Evolutionary conservation across 2,329 filamentous ascomycete species (phyloP).

Genomic region (Cytospora piceae): DNA sequence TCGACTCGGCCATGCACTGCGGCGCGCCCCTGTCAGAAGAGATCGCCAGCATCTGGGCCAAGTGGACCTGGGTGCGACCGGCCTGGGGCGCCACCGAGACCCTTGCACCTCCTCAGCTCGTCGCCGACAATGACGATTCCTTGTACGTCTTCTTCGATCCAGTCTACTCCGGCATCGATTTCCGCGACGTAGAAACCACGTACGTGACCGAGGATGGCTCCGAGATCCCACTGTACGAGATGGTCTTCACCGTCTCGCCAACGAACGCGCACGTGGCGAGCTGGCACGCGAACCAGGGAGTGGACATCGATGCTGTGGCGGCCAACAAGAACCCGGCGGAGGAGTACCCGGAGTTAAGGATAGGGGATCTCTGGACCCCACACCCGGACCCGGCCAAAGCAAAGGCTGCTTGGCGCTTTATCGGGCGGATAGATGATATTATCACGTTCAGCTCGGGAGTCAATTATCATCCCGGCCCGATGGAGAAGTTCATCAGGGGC

Average conservation of each 20-base stretch:
- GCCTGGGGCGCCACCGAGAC: slow-evolving; percentile 31
- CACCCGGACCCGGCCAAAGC: slow-evolving; percentile 33
- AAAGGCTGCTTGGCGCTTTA: slow-evolving; percentile 30
- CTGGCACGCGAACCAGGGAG: slow-evolving; percentile 13
- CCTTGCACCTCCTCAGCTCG: slow-evolving; percentile 25
- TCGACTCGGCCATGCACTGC: slow-evolving; percentile 15
- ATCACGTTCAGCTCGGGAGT: slow-evolving; percentile 15
- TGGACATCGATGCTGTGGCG: not conserved
- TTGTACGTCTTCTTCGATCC: slow-evolving; percentile 32
- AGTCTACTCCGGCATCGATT: slow-evolving; percentile 29
- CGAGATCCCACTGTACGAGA: slow-evolving; percentile 29
- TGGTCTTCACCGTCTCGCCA: slow-evolving; percentile 28
- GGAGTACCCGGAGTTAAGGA: not conserved
- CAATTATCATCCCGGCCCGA: slow-evolving; percentile 13
- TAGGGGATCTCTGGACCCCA: slow-evolving; percentile 33
- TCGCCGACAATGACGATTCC: slow-evolving; percentile 25
- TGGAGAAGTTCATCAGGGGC: slow-evolving; percentile 12
- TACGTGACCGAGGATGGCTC: slow-evolving; percentile 19
- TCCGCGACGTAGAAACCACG: slow-evolving; percentile 26
- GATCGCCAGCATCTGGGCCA: slow-evolving; percentile 1
- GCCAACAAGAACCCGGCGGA: not conserved
- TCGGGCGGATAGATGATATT: slow-evolving; percentile 32
- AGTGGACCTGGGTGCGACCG: not conserved
- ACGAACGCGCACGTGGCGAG: slow-evolving; percentile 23
- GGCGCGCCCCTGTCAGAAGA: slow-evolving; percentile 1